A percentile compares a stretch with the other conserved stretches of the same genome.
Evolutionary conservation across 192 early-diverging fungal species (phyloP).

Genomic region (Coemansia sp.): DNA sequence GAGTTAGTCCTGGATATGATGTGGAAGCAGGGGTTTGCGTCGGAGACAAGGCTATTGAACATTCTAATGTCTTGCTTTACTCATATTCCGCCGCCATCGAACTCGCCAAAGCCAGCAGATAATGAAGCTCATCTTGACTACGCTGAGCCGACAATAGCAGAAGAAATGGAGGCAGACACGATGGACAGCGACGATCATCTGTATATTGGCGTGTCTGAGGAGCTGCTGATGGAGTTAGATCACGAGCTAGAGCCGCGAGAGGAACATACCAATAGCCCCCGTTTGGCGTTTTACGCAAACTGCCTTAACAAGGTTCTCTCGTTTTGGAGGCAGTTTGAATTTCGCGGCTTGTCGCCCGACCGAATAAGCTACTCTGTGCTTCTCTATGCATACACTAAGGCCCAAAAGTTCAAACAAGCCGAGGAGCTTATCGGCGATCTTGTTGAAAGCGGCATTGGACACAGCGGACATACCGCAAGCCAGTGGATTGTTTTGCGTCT

Average conservation of each 20-base stretch:
- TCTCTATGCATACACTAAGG: conserved; percentile 17
- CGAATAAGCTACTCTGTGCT: conserved; percentile 15
- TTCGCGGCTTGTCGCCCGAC: conserved; percentile 8
- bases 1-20: conserved; percentile 14
- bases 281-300: conserved; percentile 3
- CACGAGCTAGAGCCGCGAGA: not conserved
- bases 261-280: not conserved
- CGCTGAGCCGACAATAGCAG: not conserved
- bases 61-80: conserved; percentile 12
- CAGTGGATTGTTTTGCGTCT: conserved; percentile 31
- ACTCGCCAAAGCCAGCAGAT: not conserved
- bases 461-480: conserved; percentile 14
- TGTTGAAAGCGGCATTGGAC: conserved; percentile 4
- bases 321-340: conserved; percentile 27
- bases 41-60: conserved; percentile 11
- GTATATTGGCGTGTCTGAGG: not conserved
- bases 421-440: conserved; percentile 25
- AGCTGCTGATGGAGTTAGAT: not conserved
- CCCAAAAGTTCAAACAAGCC: conserved; percentile 9
- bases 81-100: not conserved
- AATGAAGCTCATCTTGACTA: not conserved
- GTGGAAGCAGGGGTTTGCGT: not conserved
- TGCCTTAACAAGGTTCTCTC: conserved; percentile 16
- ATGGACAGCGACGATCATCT: not conserved
- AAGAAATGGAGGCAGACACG: not conserved